phyloP scores from a whole-genome alignment of 1,284 basidiomycete genomes.

The Moniliella sp. region DNA sequence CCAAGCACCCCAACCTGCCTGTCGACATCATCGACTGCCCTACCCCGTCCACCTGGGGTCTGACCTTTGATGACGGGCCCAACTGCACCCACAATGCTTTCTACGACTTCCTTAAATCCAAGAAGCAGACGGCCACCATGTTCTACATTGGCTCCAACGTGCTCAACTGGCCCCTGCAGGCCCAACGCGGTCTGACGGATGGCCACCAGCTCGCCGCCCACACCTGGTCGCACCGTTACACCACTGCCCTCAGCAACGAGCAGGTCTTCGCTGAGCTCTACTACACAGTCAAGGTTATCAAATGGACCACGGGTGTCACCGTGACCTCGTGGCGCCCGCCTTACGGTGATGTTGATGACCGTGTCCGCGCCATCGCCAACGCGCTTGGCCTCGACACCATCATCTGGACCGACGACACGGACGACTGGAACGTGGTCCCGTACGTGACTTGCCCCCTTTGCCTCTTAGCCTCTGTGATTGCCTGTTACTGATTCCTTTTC shows the following conservation, averaged over 20 bases:
- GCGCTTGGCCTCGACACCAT: conserved; percentile 25
- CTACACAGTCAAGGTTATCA: conserved; percentile 68
- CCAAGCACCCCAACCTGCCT: no score
- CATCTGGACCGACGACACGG: conserved; percentile 30
- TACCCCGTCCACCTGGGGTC: conserved; percentile 39
- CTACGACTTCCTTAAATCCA: no score
- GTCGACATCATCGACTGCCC: conserved; percentile 36
- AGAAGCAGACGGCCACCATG: no score
- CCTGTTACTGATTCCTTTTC: no score
- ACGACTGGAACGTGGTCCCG: conserved; percentile 30
- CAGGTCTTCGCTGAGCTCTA: conserved; percentile 79
- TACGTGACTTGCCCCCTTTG: no score
- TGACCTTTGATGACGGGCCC: conserved; percentile 40
- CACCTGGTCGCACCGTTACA: conserved; percentile 41
- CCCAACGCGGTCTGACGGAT: no score
- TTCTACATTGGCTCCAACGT: no score
- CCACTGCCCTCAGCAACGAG: conserved; percentile 62
- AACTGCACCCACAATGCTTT: no score
- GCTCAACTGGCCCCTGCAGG: no score
- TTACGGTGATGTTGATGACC: conserved; percentile 33
- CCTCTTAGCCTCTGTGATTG: no score
- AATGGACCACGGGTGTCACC: conserved; percentile 33
- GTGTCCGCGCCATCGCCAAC: conserved; percentile 24
- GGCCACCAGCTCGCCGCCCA: conserved; percentile 34
- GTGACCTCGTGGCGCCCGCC: conserved; percentile 36